Conservation (phyloP, 75 land plant genomes). For the Selaginella tamariscina region DNA sequence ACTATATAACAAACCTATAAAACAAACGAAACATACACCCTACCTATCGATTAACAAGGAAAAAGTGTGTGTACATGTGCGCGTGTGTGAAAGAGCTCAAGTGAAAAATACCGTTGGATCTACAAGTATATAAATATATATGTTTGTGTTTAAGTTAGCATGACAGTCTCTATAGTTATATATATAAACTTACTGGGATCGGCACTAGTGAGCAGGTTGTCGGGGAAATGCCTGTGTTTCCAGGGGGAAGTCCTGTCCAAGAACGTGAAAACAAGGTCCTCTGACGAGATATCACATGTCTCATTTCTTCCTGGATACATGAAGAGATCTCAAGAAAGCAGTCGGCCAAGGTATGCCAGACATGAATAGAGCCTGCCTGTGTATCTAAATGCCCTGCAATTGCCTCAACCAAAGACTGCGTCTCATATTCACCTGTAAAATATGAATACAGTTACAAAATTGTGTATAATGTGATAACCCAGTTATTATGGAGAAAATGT, state of each 20-base stretch:
- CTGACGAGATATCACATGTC: not conserved
- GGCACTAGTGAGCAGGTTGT: not conserved
- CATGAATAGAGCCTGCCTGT: not conserved
- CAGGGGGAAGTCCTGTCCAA: not conserved
- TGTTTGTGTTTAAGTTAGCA: too few species aligned
- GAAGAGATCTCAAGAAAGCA: not conserved
- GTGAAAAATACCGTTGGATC: too few species aligned
- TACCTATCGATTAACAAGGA: too few species aligned
- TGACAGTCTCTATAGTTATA: too few species aligned
- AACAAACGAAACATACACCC: too few species aligned
- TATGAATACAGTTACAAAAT: too few species aligned
- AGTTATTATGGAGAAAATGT: too few species aligned
- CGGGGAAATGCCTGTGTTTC: not conserved
- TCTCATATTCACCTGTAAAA: not conserved
- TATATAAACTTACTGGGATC: not conserved
- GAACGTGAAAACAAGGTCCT: not conserved
- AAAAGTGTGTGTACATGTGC: too few species aligned
- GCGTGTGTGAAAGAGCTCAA: too few species aligned
- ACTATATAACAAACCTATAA: too few species aligned
- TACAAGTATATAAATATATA: too few species aligned
- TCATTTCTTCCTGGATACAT: not conserved
- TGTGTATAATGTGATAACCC: too few species aligned
- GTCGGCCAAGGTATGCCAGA: not conserved
- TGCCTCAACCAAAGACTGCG: not conserved
- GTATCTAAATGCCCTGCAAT: not conserved